Evolutionary conservation across 352 stramenopile species (phyloP).

Genomic region (Globisporangium nodosum): DNA sequence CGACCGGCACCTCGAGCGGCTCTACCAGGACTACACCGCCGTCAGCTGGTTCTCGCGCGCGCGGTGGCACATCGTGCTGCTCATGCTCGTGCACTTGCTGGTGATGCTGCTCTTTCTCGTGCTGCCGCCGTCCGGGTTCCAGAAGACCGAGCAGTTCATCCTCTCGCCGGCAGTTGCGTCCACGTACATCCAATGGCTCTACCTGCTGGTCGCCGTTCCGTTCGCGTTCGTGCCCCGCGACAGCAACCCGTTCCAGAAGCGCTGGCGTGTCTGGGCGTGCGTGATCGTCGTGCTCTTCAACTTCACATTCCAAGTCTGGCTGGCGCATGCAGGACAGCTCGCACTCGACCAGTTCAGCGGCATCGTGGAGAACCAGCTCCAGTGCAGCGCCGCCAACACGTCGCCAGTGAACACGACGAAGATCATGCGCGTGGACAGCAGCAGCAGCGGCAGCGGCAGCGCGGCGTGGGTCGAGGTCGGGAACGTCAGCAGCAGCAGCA

Average conservation of each 20-base stretch:
- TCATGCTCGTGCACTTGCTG: constrained; percentile 66
- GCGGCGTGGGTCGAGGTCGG: constrained; percentile 12
- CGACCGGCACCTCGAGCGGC: constrained; percentile 57
- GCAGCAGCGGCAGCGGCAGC: constrained; percentile 3
- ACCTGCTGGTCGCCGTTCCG: constrained; percentile 61
- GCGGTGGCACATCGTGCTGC: constrained; percentile 64
- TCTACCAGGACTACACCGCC: constrained; percentile 85
- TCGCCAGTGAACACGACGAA: neutral
- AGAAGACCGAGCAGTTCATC: constrained; percentile 67
- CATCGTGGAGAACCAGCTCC: constrained; percentile 28
- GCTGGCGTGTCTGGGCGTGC: constrained; percentile 72
- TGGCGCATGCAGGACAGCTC: constrained; percentile 50
- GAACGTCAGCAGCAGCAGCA: neutral
- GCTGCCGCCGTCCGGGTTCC: constrained; percentile 50
- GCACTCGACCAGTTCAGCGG: constrained; percentile 40
- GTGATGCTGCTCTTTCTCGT: constrained; percentile 63
- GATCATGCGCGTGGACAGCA: constrained; percentile 1
- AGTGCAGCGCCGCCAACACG: constrained; percentile 29
- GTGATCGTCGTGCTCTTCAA: constrained; percentile 76
- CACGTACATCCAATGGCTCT: constrained; percentile 64
- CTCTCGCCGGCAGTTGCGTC: constrained; percentile 33
- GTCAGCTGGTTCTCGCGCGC: constrained; percentile 78
- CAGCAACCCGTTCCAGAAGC: constrained; percentile 65
- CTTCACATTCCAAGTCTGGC: constrained; percentile 70
- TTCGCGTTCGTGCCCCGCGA: constrained; percentile 66